phyloP scores from a whole-genome alignment of 2,329 filamentous ascomycete species.

The Pseudocercospora vitis region DNA sequence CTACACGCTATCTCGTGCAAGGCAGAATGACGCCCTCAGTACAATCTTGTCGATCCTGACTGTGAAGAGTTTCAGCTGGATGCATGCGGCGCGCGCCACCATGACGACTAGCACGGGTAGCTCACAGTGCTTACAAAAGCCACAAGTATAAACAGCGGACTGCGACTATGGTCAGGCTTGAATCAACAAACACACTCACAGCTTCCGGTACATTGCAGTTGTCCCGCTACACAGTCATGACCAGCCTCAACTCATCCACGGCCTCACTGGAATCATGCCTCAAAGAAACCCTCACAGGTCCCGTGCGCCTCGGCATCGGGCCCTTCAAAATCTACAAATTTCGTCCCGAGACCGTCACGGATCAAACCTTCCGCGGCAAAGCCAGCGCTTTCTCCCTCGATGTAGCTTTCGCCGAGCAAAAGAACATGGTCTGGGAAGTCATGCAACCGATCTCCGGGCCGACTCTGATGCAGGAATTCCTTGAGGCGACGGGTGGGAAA shows the following conservation, averaged over 20 bases:
- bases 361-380: constrained; percentile 10
- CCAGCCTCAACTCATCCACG: background rate
- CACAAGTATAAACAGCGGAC: background rate
- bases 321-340: constrained; percentile 20
- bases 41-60: too few species aligned
- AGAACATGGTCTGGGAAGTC: constrained; percentile 15
- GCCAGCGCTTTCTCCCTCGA: constrained; percentile 7
- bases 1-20: too few species aligned
- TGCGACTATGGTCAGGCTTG: background rate
- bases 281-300: constrained; percentile 4
- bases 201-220: background rate
- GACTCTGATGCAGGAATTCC: constrained; percentile 15
- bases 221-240: background rate
- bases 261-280: constrained; percentile 2
- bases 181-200: background rate
- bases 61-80: too few species aligned
- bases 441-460: constrained; percentile 13
- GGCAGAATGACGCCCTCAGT: too few species aligned
- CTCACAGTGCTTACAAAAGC: background rate
- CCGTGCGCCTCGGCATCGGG: constrained; percentile 10
- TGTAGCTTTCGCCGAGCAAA: constrained; percentile 14
- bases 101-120: background rate
- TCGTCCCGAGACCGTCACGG: constrained; percentile 4
- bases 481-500: constrained; percentile 11
- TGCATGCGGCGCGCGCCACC: too few species aligned